phyloP scores from a whole-genome alignment of 495 filamentous ascomycete genomes.

The Daldinia vernicosa region DNA sequence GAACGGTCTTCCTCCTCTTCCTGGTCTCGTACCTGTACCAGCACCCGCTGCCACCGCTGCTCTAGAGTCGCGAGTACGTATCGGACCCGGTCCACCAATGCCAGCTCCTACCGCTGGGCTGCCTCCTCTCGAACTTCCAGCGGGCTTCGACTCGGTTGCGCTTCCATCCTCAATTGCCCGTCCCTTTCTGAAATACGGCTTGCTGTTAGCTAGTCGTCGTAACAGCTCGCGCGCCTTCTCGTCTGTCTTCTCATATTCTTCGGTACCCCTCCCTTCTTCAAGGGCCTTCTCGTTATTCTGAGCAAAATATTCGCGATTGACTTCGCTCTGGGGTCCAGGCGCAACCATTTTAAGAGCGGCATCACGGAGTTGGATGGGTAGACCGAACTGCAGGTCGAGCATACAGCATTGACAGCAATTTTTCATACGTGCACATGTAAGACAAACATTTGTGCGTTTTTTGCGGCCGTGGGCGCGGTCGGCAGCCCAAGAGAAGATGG shows the following conservation, averaged over 20 bases:
- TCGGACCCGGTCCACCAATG: conserved; percentile 67
- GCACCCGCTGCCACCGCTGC: conserved; percentile 54
- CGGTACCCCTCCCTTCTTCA: conserved; percentile 81
- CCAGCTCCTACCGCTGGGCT: conserved; percentile 57
- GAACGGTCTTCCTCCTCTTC: conserved; percentile 63
- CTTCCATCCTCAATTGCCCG: conserved; percentile 68
- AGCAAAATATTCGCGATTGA: conserved; percentile 97
- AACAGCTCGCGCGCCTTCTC: conserved; percentile 93
- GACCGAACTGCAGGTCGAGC: conserved; percentile 93
- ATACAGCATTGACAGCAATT: conserved; percentile 99
- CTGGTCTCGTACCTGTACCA: conserved; percentile 52
- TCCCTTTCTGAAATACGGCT: conserved; percentile 92
- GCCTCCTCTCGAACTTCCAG: conserved; percentile 54
- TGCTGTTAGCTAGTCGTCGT: conserved; percentile 83
- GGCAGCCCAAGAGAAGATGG: conserved; percentile 91
- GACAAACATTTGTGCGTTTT: conserved; percentile 88
- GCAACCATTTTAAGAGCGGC: conserved; percentile 98
- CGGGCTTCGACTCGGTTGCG: conserved; percentile 50
- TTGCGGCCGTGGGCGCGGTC: conserved; percentile 86
- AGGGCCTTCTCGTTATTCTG: conserved; percentile 96
- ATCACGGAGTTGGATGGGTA: conserved; percentile 92
- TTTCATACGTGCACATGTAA: conserved; percentile 94
- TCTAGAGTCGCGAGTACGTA: conserved; percentile 71
- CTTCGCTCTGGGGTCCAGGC: conserved; percentile 85
- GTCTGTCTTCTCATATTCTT: conserved; percentile 95